phyloP scores from a whole-genome alignment of 768 basidiomycete genomes.

The Amanita inopinata region DNA sequence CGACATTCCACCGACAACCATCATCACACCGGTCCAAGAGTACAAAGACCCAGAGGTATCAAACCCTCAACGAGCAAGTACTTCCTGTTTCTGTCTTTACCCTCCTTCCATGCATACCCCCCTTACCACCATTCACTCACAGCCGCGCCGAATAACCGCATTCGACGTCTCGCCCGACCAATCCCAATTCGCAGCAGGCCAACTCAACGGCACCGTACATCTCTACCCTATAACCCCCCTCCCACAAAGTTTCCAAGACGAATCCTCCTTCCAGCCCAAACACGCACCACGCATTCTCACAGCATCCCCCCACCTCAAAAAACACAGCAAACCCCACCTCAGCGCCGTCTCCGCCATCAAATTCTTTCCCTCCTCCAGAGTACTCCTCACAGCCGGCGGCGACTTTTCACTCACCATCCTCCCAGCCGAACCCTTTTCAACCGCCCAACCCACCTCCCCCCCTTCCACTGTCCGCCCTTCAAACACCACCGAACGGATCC shows the following conservation, averaged over 20 bases:
- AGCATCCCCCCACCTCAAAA: conserved; percentile 19
- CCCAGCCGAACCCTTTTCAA: conserved; percentile 39
- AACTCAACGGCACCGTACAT: conserved; percentile 48
- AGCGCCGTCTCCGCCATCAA: conserved; percentile 46
- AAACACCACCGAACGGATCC: conserved; percentile 18
- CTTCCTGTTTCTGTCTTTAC: not conserved
- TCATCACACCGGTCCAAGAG: conserved; percentile 42
- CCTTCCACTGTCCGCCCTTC: no score
- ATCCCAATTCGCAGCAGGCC: conserved; percentile 49
- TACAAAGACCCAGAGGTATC: conserved; percentile 38
- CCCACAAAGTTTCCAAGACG: conserved; percentile 13
- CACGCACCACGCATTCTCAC: conserved; percentile 15
- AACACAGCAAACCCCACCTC: conserved; percentile 33
- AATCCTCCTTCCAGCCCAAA: no score
- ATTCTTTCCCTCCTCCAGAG: conserved; percentile 66
- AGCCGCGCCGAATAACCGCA: conserved; percentile 50
- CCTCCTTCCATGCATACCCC: conserved; percentile 4
- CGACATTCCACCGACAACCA: conserved; percentile 33
- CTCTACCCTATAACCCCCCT: conserved; percentile 31
- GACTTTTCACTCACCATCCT: conserved; percentile 63
- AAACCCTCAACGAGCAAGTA: conserved; percentile 29
- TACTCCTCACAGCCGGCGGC: conserved; percentile 58
- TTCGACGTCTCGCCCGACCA: conserved; percentile 55
- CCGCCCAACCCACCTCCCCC: no score
- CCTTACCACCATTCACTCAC: no score